These are phyloP conservation scores for Pachysandra terminalis DNA, from an alignment of 164 flowering plant species.

Conservation along the genomic window DNA sequence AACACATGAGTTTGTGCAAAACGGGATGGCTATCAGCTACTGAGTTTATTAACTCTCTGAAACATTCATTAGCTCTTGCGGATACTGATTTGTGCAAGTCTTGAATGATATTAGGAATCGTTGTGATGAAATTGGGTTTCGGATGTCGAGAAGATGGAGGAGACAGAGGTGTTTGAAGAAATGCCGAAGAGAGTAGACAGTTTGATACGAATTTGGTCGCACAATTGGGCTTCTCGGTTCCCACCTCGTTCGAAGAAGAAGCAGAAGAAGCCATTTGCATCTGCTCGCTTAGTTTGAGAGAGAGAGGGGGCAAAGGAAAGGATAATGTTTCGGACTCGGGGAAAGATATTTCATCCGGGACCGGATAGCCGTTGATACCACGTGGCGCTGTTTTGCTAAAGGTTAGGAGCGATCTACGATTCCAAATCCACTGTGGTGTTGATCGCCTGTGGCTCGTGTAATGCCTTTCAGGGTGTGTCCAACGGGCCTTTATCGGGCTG, in stretches of 20 bases:
- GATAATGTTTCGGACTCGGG: too few species aligned
- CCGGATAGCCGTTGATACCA: too few species aligned
- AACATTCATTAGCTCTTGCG: slow-evolving; percentile 31
- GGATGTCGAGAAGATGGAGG: slow-evolving; percentile 6
- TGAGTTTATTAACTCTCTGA: slow-evolving; percentile 17
- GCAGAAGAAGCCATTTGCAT: slow-evolving; percentile 4
- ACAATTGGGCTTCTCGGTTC: neutral
- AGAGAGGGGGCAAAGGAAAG: too few species aligned
- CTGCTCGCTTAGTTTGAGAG: too few species aligned
- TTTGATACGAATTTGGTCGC: slow-evolving; percentile 4
- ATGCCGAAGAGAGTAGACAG: slow-evolving; percentile 12
- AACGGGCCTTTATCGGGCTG: too few species aligned
- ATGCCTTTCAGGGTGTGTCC: too few species aligned
- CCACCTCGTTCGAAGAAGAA: neutral
- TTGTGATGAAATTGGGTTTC: neutral
- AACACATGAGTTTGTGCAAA: slow-evolving; percentile 28
- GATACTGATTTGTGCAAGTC: slow-evolving; percentile 22
- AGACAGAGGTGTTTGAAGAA: slow-evolving; percentile 16
- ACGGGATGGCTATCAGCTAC: slow-evolving; percentile 39
- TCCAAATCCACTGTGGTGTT: too few species aligned
- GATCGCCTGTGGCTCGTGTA: too few species aligned
- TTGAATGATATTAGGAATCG: neutral
- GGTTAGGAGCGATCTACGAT: too few species aligned
- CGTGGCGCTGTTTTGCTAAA: too few species aligned
- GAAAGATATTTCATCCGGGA: too few species aligned